phyloP scores from a whole-genome alignment of 169 alveolate species.

The Cryptosporidium parvum region DNA sequence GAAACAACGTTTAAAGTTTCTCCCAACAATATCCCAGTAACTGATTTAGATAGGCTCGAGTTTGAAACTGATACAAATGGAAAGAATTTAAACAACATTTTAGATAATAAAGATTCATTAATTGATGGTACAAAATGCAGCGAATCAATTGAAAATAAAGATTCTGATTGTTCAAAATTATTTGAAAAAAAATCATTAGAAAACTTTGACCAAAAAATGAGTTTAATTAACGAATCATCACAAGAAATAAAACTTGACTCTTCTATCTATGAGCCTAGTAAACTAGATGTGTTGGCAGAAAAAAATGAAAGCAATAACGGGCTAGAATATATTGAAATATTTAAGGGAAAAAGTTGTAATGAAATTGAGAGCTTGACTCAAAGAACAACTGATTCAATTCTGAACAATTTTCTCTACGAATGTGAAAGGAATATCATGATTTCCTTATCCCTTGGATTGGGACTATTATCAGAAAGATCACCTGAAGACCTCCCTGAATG shows the following conservation, averaged over 20 bases:
- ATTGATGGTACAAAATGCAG: neutral
- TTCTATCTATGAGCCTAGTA: neutral
- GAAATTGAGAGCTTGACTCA: neutral
- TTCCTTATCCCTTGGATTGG: conserved; percentile 67
- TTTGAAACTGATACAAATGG: neutral
- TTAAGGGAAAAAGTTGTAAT: neutral
- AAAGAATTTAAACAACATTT: neutral
- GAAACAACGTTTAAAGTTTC: neutral
- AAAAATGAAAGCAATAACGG: neutral
- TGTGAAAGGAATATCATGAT: conserved; percentile 55
- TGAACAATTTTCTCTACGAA: neutral
- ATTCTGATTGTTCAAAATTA: neutral
- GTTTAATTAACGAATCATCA: neutral
- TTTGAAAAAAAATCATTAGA: neutral
- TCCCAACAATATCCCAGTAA: neutral
- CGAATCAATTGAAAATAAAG: neutral
- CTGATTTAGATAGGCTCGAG: neutral
- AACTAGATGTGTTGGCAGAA: neutral
- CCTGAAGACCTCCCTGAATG: conserved; percentile 29
- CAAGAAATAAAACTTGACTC: neutral
- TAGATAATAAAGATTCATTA: neutral
- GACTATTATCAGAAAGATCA: conserved; percentile 21
- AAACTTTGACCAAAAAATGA: neutral
- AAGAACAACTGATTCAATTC: neutral
- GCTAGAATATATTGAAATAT: neutral